phyloP scores from a whole-genome alignment of 2,329 filamentous ascomycete genomes.

The Ophiostoma himal-ulmi region DNA sequence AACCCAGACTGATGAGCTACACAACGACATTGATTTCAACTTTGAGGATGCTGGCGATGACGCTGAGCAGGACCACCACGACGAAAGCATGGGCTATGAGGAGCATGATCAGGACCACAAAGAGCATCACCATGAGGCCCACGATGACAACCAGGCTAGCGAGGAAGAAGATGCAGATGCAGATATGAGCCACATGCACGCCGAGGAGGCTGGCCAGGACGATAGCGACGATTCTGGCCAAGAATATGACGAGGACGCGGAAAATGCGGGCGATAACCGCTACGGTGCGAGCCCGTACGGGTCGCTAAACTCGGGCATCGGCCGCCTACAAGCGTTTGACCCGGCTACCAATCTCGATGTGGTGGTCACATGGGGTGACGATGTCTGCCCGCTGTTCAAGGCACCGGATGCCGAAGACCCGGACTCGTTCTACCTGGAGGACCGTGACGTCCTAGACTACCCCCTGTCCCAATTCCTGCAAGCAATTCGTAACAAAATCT shows the following conservation, averaged over 20 bases:
- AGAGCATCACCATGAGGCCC: constrained; percentile 24
- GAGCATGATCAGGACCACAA: constrained; percentile 21
- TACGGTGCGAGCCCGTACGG: constrained; percentile 26
- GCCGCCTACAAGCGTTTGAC: constrained; percentile 16
- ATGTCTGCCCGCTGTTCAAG: constrained; percentile 34
- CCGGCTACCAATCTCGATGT: constrained; percentile 28
- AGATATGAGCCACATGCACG: constrained; percentile 8
- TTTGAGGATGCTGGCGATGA: constrained; percentile 18
- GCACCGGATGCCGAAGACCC: constrained; percentile 35
- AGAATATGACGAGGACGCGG: constrained; percentile 16
- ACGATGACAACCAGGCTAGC: constrained; percentile 6
- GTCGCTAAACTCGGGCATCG: constrained; percentile 21
- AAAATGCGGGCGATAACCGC: constrained; percentile 18
- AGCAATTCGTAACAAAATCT: constrained; percentile 42
- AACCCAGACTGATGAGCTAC: background rate
- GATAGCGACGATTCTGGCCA: constrained; percentile 15
- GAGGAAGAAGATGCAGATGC: constrained; percentile 18
- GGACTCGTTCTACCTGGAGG: constrained; percentile 43
- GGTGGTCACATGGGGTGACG: constrained; percentile 32
- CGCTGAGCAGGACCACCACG: constrained; percentile 2
- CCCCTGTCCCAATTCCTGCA: constrained; percentile 42
- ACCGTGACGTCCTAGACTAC: constrained; percentile 38
- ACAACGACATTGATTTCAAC: constrained; percentile 21
- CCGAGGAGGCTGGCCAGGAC: constrained; percentile 6
- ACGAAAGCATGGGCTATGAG: constrained; percentile 5